Percentiles rank a stretch among this genome's conserved stretches.
These are phyloP conservation scores for Pseudogymnoascus sp. DNA, from an alignment of 2,329 filamentous ascomycete species.

Conservation along the genomic window DNA sequence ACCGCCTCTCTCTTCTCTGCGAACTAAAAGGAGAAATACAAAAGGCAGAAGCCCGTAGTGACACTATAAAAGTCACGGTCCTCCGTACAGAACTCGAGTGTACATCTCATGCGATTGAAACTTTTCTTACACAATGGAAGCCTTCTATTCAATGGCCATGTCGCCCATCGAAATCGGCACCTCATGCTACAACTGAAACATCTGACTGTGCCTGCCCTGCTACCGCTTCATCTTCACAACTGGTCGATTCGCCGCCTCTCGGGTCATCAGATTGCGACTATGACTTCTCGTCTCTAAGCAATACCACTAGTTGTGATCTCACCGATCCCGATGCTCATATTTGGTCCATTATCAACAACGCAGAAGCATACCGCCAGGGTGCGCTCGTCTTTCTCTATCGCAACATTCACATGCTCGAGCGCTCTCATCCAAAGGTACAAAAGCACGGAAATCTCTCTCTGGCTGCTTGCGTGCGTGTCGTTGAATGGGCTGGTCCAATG, in stretches of 20 bases:
- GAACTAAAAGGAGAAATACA: not conserved
- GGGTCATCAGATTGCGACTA: not conserved
- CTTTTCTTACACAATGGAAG: conserved; percentile 47
- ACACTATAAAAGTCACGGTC: conserved; percentile 43
- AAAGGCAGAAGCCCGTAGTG: conserved; percentile 46
- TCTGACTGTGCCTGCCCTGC: not conserved
- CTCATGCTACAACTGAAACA: not conserved
- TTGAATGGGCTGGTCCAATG: conserved; percentile 51
- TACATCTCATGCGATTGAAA: conserved; percentile 47
- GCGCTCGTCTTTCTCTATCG: conserved; percentile 39
- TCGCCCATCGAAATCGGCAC: not conserved
- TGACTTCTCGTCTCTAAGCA: conserved; percentile 1
- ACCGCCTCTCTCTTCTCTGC: conserved; percentile 28
- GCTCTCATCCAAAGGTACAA: conserved; percentile 44
- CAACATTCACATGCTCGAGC: conserved; percentile 34
- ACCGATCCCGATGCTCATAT: conserved; percentile 17
- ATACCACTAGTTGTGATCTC: conserved; percentile 6
- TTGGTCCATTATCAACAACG: conserved; percentile 35
- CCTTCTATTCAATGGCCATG: conserved; percentile 33
- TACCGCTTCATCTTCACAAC: not conserved
- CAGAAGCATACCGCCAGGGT: conserved; percentile 44
- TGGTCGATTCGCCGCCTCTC: not conserved
- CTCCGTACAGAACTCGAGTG: conserved; percentile 24
- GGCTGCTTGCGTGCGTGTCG: conserved; percentile 46
- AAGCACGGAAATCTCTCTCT: conserved; percentile 43